Evolutionary conservation across 2,329 filamentous ascomycete genomes (phyloP), one percentile per base, ranked within the genome.

Genomic region (Calonectria honghensis): DNA sequence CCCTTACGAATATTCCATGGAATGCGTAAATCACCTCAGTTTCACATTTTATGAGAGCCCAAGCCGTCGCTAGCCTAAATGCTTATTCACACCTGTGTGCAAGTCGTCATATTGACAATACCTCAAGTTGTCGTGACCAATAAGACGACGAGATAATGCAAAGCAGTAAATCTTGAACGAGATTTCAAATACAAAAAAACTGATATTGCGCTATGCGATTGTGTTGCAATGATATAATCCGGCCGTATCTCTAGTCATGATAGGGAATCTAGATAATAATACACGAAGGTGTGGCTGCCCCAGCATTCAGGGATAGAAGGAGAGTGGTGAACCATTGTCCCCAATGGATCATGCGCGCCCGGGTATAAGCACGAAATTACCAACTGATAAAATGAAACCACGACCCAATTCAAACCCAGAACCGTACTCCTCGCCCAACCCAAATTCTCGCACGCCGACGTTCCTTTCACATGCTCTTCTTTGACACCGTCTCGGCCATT

Each of bases 161-260:
- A 48, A 13, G 9, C 45, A 4, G 10, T 24, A 24, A 48, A 9
- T 24, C 20, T 48, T 48, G 20, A 48, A 13, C 45, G 9, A 3
- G 7, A 48, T 24, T 24, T 48, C 45, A 24, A 48, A n/a, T 48
- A 48, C 20, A 18, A 61, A 4, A 24, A 39, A 20, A 16, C 9
- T 27, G 13, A 14, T 18, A 39, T 41, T 41, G 11, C 29, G n/a
- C 24, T 41, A 27, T 13, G 57, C 31, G n/a, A 16, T 39, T 27
- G n/a, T 29, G 37, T 10, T 24, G 18, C 20, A 16, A 27, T 54
- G 29, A 32, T 54, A 32, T 54, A 9, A 41, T 61, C 14, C 57
- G 20, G 57, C 35, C 57, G 35, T 61, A 39, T 61, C 57, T 61
- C 57, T 61, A n/a, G n/a, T 61, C 57, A 61, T 61, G 16, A 37